Evolutionary conservation across 805 yeast genomes (phyloP), one percentile per base, ranked within the genome.

Genomic region (Metschnikowia noctiluminum): DNA sequence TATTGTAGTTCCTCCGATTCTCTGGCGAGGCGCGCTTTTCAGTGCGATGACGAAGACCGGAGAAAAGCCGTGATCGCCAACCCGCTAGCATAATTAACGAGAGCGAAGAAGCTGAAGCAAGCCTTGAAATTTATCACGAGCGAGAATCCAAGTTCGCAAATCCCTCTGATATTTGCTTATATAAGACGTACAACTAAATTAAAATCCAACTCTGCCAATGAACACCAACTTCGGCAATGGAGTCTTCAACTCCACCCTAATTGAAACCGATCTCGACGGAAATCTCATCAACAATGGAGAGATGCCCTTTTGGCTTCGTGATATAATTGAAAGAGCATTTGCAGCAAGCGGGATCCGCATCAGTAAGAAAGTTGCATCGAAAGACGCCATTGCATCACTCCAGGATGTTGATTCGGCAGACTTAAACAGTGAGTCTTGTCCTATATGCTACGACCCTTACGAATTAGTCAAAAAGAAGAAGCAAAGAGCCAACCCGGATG

Each of bases 371-470:
- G 62, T 58, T 32, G 75, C 76, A 7, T 68, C 74, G 3, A 68
- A 63, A 9, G 73, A 69, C 36, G 76, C 75, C 21, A 70, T 71
- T 27, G 69, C 62, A 12, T 66, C 67, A 26, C 57, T 71, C 35
- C 53, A 56, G 35, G 61, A 53, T 13, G 63, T 67, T 12, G 63
- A 58, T 21, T 12, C 50, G 11, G 52, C 44, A 6, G 48, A 42
- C 2, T 35, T 63, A 36, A 53, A 52, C 5, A 56, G 58, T 16
- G 54, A 51, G 27, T 66, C 63, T 7, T 72, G 77, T 49, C 74
- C 77, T 2, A 72, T 72, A 15, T 72, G 77, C 57, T 72, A 69
- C 52, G 77, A 72, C 15, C 45, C 60, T 7, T 71, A 68, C 46
- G 69, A 45, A 5, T 15, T n/a, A 12, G 45, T 31, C 14, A 41